These are phyloP conservation scores for Geotrichum citri-aurantii DNA, from an alignment of 1,139 yeast species.

Conservation along the genomic window DNA sequence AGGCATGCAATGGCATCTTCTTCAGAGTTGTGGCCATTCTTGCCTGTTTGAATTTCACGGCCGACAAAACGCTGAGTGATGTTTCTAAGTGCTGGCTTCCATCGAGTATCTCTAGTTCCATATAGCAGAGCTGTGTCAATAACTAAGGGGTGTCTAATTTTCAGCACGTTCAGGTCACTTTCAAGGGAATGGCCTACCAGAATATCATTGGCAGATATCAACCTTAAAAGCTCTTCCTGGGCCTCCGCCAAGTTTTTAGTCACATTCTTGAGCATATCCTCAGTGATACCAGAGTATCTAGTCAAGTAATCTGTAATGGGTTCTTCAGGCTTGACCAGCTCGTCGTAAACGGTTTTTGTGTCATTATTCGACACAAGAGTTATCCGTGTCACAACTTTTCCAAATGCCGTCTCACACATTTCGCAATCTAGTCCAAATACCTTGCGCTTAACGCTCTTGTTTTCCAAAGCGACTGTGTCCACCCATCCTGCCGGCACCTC, in stretches of 20 bases:
- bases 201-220: constrained; percentile 60
- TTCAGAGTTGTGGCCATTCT: constrained; percentile 73
- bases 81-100: constrained; percentile 70
- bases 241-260: constrained; percentile 62
- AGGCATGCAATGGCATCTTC: constrained; percentile 83
- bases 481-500: constrained; percentile 44
- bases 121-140: constrained; percentile 85
- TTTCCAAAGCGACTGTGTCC: constrained; percentile 42
- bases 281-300: constrained; percentile 79
- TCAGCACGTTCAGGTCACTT: constrained; percentile 77
- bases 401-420: constrained; percentile 64
- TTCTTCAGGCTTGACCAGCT: constrained; percentile 68
- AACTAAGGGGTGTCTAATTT: constrained; percentile 63
- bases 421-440: constrained; percentile 89
- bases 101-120: constrained; percentile 63
- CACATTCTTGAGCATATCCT: constrained; percentile 54
- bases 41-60: constrained; percentile 56
- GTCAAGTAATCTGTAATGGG: constrained; percentile 77
- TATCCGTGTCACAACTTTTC: constrained; percentile 68
- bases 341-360: constrained; percentile 57
- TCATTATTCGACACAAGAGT: constrained; percentile 60
- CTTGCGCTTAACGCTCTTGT: constrained; percentile 43
- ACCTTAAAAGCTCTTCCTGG: constrained; percentile 49
- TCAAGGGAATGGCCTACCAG: constrained; percentile 91
- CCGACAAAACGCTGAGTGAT: constrained; percentile 52